These are phyloP conservation scores for Stenocarpella maydis DNA, from an alignment of 2,329 filamentous ascomycete genomes.

Conservation along the genomic window DNA sequence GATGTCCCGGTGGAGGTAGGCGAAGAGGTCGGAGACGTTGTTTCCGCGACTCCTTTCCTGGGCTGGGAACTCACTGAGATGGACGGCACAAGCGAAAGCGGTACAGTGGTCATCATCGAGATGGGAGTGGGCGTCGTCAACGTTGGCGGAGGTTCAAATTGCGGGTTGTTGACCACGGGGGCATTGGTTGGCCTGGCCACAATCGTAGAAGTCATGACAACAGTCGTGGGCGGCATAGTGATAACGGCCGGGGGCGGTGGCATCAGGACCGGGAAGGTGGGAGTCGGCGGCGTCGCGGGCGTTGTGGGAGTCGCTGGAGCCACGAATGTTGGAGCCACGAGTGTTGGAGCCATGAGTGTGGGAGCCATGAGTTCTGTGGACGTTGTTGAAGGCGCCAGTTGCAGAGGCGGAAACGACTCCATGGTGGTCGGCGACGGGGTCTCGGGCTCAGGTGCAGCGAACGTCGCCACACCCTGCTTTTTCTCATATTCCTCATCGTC, in stretches of 20 bases:
- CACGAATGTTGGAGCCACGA: neutral
- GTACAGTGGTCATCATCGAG: slow-evolving; percentile 32
- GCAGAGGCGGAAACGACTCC: neutral
- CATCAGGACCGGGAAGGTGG: neutral
- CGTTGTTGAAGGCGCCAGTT: neutral
- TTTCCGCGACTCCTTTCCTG: slow-evolving; percentile 25
- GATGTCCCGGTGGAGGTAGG: slow-evolving; percentile 9
- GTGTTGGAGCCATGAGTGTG: slow-evolving; percentile 2
- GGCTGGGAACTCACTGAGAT: slow-evolving; percentile 20
- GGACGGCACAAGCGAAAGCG: neutral
- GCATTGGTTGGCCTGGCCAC: slow-evolving; percentile 18
- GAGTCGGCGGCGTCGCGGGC: neutral
- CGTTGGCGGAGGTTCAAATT: neutral
- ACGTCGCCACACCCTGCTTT: slow-evolving; percentile 19
- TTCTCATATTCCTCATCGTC: slow-evolving; percentile 25
- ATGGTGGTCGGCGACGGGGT: neutral
- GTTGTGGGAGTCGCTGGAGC: slow-evolving; percentile 7
- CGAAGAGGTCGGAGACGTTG: slow-evolving; percentile 5
- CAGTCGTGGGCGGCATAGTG: slow-evolving; percentile 30
- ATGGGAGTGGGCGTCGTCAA: slow-evolving; percentile 33
- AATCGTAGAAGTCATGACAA: slow-evolving; percentile 35
- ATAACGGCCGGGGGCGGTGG: slow-evolving; percentile 2
- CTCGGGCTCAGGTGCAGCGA: neutral
- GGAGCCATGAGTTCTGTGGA: too few relatives aligned
- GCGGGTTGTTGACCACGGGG: slow-evolving; percentile 13